Evolutionary conservation across 2,329 filamentous ascomycete species (phyloP), one percentile per base, ranked within the genome.

Genomic region (Aureobasidium mangrovei): DNA sequence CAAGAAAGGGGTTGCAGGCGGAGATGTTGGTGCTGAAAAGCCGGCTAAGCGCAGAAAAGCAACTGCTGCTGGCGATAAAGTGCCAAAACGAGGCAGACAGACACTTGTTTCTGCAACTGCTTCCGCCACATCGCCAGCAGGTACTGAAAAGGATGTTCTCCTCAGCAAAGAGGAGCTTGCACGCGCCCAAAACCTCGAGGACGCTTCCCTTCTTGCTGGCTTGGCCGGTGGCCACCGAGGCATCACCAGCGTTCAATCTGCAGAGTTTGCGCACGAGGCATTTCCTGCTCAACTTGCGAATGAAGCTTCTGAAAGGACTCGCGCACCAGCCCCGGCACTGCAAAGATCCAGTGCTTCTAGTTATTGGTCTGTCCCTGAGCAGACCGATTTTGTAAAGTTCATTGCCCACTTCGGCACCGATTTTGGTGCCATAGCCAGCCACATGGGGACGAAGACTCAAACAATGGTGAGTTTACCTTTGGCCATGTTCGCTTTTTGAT

Each of bases 281-380:
- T 52, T 55, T 12, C 10, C 24, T 8, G 44, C 53, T 5, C 56
- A 57, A n/a, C 31, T 46, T 27, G 24, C 44, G 29, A 43, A 31
- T 7, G 52, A 58, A 42, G 24, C 27, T 28, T 29, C 42, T 29
- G 57, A 58, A 27, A 51, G 48, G 24, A 51, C 44, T 28, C 55
- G 57, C 10, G 38, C 43, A 7, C 42, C 55, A 29, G 32, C 48
- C 2, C 49, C 49, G 27, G 8, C 55, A 24, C 65, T 28, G 57
- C 63, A 24, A 63, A 65, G 56, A 43, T 60, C 63, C 29, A 62
- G 62, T 40, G 63, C 67, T 10, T 89, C 85, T 1, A 91, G 87
- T 68, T 93, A 93, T 67, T 93, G 88, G 88, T 91, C 87, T 63
- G 87, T 91, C 26, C 85, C 85, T 1, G 88, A 93, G 70, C 78